These are phyloP conservation scores for Musa acuminata DNA, from an alignment of 176 grass and related monocot genomes.

Conservation along the genomic window DNA sequence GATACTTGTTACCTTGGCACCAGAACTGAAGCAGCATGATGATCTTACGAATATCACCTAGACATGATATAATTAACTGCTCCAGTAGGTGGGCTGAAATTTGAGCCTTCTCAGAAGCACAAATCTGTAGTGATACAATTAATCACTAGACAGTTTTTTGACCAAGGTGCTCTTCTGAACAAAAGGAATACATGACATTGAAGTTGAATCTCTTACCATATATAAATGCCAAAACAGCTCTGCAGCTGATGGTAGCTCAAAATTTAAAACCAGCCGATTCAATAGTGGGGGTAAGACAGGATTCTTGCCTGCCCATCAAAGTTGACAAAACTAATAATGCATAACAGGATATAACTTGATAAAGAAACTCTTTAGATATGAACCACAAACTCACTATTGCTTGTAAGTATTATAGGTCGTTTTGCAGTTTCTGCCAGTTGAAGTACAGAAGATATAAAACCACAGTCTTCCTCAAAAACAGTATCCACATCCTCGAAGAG, in stretches of 20 bases:
- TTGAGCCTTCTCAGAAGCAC: constrained; percentile 56
- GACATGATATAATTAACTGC: constrained; percentile 48
- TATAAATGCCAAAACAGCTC: constrained; percentile 65
- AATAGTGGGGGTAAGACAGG: constrained; percentile 63
- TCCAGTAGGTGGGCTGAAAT: constrained; percentile 42
- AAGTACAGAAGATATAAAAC: constrained; percentile 83
- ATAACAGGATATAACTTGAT: background rate
- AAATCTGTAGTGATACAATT: constrained; percentile 43
- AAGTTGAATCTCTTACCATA: constrained; percentile 43
- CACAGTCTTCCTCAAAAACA: constrained; percentile 83
- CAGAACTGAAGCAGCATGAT: constrained; percentile 88
- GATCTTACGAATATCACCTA: constrained; percentile 71
- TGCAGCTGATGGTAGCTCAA: constrained; percentile 55
- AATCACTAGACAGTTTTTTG: constrained; percentile 22
- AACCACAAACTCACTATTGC: constrained; percentile 63
- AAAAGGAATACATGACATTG: background rate
- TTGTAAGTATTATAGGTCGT: constrained; percentile 93
- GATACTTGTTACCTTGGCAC: constrained; percentile 58
- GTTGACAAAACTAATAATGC: constrained; percentile 21
- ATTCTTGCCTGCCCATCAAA: constrained; percentile 54
- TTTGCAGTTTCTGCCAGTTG: constrained; percentile 70
- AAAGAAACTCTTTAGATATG: background rate
- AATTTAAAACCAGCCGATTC: constrained; percentile 62
- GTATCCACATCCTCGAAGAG: constrained; percentile 95
- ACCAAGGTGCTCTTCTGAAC: background rate